Evolutionary conservation across 805 yeast species (phyloP).

Genomic region (Komagataella phaffii): DNA sequence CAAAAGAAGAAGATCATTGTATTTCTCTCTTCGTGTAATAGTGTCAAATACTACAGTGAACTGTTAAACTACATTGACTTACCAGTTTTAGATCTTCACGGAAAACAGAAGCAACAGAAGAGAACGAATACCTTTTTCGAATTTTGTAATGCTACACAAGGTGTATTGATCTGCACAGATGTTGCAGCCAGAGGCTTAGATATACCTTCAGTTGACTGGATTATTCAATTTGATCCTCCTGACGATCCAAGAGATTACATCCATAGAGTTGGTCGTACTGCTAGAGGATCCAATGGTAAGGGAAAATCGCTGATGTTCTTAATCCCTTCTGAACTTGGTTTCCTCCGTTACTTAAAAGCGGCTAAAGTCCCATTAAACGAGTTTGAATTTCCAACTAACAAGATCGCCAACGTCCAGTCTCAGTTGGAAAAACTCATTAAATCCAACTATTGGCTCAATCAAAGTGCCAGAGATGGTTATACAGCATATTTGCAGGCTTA

Average conservation of each 20-base stretch:
- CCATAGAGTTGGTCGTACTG: conserved; percentile 98
- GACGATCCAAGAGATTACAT: conserved; percentile 99
- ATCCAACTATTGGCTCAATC: conserved; percentile 88
- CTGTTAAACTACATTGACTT: conserved; percentile 89
- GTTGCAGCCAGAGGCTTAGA: conserved; percentile 99
- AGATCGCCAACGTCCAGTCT: conserved; percentile 92
- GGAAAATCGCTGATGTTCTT: conserved; percentile 94
- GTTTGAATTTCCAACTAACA: conserved; percentile 87
- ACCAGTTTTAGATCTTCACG: conserved; percentile 93
- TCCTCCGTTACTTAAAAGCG: conserved; percentile 84
- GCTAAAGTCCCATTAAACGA: conserved; percentile 97
- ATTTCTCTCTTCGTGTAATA: conserved; percentile 90
- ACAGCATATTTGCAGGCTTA: conserved; percentile 94
- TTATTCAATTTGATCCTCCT: conserved; percentile 97
- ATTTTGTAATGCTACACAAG: conserved; percentile 93
- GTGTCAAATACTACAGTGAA: conserved; percentile 94
- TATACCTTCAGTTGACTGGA: conserved; percentile 98
- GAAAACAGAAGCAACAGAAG: conserved; percentile 97
- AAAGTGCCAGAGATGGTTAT: conserved; percentile 95
- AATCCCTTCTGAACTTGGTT: conserved; percentile 89
- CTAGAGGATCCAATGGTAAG: conserved; percentile 79
- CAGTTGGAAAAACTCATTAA: conserved; percentile 85
- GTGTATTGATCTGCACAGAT: conserved; percentile 89
- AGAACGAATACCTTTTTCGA: conserved; percentile 97
- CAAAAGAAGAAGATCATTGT: conserved; percentile 88